Evolutionary conservation across 371 early-diverging fungal species (phyloP), one percentile per base, ranked within the genome.

Genomic region (Mortierella sp.): DNA sequence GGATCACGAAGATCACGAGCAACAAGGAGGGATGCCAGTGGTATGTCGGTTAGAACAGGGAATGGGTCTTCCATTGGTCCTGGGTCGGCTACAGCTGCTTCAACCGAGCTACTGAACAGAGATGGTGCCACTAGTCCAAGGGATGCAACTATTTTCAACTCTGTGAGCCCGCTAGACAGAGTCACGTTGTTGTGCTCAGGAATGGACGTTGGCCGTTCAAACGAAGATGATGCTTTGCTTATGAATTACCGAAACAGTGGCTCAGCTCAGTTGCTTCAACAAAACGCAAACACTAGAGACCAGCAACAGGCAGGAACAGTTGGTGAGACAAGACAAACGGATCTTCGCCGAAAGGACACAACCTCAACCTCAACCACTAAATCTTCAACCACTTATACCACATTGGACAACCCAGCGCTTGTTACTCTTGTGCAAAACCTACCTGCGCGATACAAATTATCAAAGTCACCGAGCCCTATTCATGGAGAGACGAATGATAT

Each of bases 361-460:
- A 80, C 81, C 5, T 80, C 81, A 26, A 80, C 81, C 22, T 80
- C 81, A 10, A 80, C 81, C 0, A 80, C 81, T 5, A 71, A 80
- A 16, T 80, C 81, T 1, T 80, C 81, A 9, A 80, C 75, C 5
- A 68, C 72, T 0, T 80, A 80, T 18, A 75, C 80, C 5, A 75
- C 75, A 1, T 59, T 80, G 35, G 80, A 80, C 12, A 70, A 75
- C n/a, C 80, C 80, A 24, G 80, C 80, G 0, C 18, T 79, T 43
- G n/a, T 62, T 22, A 64, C 55, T 2, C 58, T 79, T 18, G 68
- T 75, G 5, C 75, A 79, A 35, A 79, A 79, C 45, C 26, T 79
- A 6, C 80, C 80, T 1, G 80, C 80, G 0, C 71, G 80, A 10
- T 79, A 79, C 59, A 70, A 64, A 16, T 51, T 79, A 6, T 67